Percentiles rank a stretch among this genome's conserved stretches.
Evolutionary conservation across 108 stramenopile genomes (phyloP).

Genomic region (Skeletonema tropicum): DNA sequence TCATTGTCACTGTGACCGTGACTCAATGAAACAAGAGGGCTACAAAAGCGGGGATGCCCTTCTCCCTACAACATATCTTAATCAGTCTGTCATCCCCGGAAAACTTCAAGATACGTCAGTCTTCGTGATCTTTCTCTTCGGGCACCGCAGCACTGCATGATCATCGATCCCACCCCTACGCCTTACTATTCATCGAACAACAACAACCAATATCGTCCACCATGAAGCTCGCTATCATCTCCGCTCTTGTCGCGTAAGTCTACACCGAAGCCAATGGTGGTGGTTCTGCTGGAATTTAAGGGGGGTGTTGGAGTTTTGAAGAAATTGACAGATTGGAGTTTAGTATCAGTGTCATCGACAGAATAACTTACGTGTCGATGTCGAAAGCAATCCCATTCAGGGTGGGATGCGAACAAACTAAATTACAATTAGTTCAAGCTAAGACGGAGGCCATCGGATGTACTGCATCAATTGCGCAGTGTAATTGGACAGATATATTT

Average conservation of each 20-base stretch:
- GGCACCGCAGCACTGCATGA: too few species aligned
- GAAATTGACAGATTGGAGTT: neutral
- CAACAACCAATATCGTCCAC: slow-evolving; percentile 10
- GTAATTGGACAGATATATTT: neutral
- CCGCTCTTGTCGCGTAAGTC: slow-evolving; percentile 87
- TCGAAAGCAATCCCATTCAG: slow-evolving; percentile 4
- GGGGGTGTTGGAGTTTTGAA: too few species aligned
- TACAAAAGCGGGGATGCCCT: neutral
- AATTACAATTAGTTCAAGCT: neutral
- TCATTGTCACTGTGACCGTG: too few species aligned
- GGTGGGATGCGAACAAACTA: neutral
- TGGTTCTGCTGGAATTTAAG: too few species aligned
- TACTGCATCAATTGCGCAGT: neutral
- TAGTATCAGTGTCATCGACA: neutral
- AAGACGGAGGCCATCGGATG: too few species aligned
- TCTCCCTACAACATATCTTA: neutral
- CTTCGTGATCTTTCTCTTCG: neutral
- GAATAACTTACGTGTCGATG: neutral
- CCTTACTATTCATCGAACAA: neutral
- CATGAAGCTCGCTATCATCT: slow-evolving; percentile 86
- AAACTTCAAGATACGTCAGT: slow-evolving; percentile 8
- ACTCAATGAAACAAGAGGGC: neutral
- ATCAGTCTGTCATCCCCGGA: neutral
- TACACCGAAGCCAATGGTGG: neutral
- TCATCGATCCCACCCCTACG: neutral